Conservation (phyloP, 148 eudicot genomes). For the Rhododendron henanense region DNA sequence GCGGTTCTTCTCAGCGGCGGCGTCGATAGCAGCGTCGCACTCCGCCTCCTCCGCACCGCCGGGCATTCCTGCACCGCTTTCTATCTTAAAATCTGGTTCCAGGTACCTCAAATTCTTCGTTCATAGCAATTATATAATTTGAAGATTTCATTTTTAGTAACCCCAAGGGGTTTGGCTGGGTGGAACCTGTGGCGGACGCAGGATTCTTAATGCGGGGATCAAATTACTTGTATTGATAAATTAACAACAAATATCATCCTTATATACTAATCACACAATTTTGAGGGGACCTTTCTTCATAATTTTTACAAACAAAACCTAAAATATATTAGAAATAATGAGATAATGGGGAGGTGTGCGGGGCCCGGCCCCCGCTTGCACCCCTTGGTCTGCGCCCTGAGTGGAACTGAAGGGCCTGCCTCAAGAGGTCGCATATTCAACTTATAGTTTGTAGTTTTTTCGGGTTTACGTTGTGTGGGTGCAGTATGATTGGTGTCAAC, state of each 20-base stretch:
- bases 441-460: neutral
- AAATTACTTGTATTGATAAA: no score
- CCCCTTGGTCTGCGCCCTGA: no score
- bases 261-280: no score
- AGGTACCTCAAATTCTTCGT: slow-evolving; percentile 28
- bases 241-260: no score
- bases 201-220: no score
- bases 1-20: slow-evolving; percentile 94
- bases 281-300: no score
- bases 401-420: no score
- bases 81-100: slow-evolving; percentile 96
- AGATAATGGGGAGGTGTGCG: no score
- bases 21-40: slow-evolving; percentile 92
- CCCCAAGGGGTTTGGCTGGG: neutral
- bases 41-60: slow-evolving; percentile 90
- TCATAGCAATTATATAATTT: neutral
- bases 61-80: slow-evolving; percentile 94
- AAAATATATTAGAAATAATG: no score
- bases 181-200: neutral
- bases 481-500: neutral
- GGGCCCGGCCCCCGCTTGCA: no score
- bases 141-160: neutral
- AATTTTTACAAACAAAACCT: no score
- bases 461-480: neutral
- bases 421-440: no score